A percentile compares a stretch with the other conserved stretches of the same genome.
These are phyloP conservation scores for Rhytidiadelphus loreus DNA, from an alignment of 225 moss, liverwort and hornwort genomes.

Conservation along the genomic window DNA sequence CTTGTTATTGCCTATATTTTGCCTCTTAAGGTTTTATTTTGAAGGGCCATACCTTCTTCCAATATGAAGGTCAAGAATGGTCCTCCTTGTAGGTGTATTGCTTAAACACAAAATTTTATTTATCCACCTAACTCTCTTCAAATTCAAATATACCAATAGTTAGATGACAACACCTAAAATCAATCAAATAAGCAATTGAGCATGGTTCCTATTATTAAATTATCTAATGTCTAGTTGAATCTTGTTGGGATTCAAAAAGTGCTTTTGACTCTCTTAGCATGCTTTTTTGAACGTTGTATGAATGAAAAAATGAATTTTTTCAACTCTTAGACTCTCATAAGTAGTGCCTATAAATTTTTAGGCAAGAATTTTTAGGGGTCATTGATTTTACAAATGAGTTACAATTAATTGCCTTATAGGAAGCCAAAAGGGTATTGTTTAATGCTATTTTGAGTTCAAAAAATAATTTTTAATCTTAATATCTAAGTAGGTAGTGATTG, in stretches of 20 bases:
- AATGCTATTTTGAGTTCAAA: not conserved
- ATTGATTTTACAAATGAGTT: not conserved
- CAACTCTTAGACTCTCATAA: not conserved
- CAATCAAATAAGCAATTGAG: not conserved
- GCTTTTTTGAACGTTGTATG: fast-evolving
- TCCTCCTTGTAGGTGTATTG: not conserved
- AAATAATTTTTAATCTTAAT: not conserved
- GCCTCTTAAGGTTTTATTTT: not conserved
- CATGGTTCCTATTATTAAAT: not conserved
- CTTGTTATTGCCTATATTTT: not conserved
- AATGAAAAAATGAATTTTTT: not conserved
- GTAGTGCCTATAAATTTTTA: not conserved
- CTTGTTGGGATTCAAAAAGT: not conserved
- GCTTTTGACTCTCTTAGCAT: not conserved
- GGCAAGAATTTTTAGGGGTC: not conserved
- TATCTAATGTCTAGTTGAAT: not conserved
- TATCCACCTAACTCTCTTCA: not conserved
- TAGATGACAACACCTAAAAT: not conserved
- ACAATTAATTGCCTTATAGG: not conserved
- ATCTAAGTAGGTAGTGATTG: not conserved
- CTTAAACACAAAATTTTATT: not conserved
- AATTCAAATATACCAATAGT: not conserved
- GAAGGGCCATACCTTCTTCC: not conserved
- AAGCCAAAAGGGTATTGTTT: not conserved
- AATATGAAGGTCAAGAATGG: not conserved